These are phyloP conservation scores for Moesziomyces parantarcticus DNA, from an alignment of 1,284 basidiomycete species.

Conservation along the genomic window DNA sequence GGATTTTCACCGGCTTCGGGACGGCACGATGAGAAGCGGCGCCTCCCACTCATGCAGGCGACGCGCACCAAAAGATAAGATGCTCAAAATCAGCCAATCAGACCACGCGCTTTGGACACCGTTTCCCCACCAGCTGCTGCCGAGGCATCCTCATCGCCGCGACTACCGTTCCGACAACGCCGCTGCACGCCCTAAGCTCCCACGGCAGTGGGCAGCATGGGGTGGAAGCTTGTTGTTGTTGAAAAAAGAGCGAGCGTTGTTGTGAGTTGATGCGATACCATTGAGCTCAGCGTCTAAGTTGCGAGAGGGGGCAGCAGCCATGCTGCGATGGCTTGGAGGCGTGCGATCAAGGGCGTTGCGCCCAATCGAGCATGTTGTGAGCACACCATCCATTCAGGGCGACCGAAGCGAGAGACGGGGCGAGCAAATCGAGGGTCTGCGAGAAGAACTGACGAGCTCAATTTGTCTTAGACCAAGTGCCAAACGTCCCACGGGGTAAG, in stretches of 20 bases:
- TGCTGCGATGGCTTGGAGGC: background rate
- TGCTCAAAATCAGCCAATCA: constrained; percentile 20
- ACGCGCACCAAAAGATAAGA: constrained; percentile 4
- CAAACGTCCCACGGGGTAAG: background rate
- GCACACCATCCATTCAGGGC: no score
- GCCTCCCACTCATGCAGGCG: background rate
- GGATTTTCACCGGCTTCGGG: background rate
- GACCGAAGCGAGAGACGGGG: constrained; percentile 8
- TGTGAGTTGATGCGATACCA: no score
- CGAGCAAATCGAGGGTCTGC: constrained; percentile 15
- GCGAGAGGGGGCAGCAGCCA: no score
- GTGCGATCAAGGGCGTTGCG: background rate
- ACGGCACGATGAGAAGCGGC: background rate
- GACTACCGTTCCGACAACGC: background rate
- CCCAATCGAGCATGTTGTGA: no score
- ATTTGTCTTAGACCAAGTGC: background rate
- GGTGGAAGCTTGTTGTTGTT: no score
- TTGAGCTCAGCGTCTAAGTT: no score
- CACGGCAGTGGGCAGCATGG: no score
- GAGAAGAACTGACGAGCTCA: constrained; percentile 9
- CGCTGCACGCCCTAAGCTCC: no score
- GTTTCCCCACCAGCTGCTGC: background rate
- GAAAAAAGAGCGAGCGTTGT: no score
- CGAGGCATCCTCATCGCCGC: background rate
- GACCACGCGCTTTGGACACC: constrained; percentile 14